Conservation (phyloP, 2,329 filamentous ascomycete species). For the Fusarium beomiforme region DNA sequence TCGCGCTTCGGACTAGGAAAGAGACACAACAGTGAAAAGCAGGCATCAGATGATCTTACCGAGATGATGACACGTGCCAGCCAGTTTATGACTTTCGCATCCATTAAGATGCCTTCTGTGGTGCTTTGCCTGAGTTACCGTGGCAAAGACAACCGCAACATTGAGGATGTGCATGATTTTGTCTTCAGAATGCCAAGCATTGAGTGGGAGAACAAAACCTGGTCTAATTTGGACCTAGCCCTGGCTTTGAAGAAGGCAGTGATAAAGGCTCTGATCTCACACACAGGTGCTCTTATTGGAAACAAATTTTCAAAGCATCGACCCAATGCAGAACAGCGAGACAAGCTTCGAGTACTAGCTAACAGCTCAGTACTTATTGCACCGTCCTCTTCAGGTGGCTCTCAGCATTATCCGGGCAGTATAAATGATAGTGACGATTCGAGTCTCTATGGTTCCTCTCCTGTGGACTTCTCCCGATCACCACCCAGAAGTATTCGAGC, state of each 20-base stretch:
- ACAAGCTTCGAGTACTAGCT: conserved; percentile 83
- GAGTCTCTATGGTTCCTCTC: conserved; percentile 62
- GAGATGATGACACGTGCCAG: conserved; percentile 97
- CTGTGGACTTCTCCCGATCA: conserved; percentile 68
- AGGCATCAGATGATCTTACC: conserved; percentile 86
- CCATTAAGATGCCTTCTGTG: conserved; percentile 94
- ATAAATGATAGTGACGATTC: conserved; percentile 67
- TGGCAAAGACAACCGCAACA: conserved; percentile 92
- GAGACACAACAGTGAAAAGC: conserved; percentile 63
- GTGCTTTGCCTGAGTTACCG: conserved; percentile 97
- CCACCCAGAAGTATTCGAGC: conserved; percentile 64
- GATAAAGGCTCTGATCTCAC: conserved; percentile 91
- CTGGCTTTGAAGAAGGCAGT: conserved; percentile 94
- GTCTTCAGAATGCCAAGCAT: conserved; percentile 95
- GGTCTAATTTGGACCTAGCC: conserved; percentile 96
- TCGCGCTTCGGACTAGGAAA: conserved; percentile 67
- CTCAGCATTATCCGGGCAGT: conserved; percentile 53
- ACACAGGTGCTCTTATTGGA: conserved; percentile 94
- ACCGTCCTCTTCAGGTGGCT: conserved; percentile 52
- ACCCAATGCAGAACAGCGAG: conserved; percentile 81
- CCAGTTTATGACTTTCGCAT: conserved; percentile 96
- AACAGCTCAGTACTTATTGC: conserved; percentile 75
- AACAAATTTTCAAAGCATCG: conserved; percentile 96
- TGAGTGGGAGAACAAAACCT: conserved; percentile 98
- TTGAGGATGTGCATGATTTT: conserved; percentile 97